Conservation (phyloP, 2,329 filamentous ascomycete genomes). For the Botrytis deweyae region DNA sequence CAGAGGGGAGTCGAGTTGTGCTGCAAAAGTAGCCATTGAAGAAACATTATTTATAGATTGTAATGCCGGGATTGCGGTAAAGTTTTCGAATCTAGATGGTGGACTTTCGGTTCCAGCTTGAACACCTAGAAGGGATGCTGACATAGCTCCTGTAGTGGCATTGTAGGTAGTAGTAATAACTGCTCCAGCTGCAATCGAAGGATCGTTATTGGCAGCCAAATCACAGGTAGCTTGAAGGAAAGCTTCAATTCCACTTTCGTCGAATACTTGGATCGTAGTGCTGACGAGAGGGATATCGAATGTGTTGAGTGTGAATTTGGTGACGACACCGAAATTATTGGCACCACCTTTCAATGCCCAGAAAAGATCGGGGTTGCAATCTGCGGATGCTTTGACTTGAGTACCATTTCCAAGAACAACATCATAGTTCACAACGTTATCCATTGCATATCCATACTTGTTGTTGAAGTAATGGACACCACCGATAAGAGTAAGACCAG, state of each 20-base stretch:
- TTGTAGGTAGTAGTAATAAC: conserved; percentile 23
- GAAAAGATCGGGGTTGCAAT: conserved; percentile 49
- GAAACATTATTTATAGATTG: conserved; percentile 17
- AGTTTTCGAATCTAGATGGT: conserved; percentile 26
- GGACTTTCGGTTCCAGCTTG: conserved; percentile 24
- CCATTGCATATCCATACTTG: conserved; percentile 27
- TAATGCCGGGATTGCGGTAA: conserved; percentile 22
- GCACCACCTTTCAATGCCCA: conserved; percentile 53
- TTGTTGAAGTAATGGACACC: conserved; percentile 31
- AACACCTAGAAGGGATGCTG: conserved; percentile 24
- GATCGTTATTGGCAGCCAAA: conserved; percentile 19
- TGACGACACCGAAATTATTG: conserved; percentile 47
- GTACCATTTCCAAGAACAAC: conserved; percentile 50
- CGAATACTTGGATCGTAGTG: conserved; percentile 23
- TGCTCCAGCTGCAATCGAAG: conserved; percentile 22
- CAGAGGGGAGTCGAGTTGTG: conserved; percentile 24
- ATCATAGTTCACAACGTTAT: conserved; percentile 28
- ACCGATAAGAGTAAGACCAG: conserved; percentile 30
- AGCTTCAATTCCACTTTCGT: conserved; percentile 15
- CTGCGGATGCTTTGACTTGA: conserved; percentile 44
- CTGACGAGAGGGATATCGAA: conserved; percentile 25
- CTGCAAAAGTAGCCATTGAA: conserved; percentile 16
- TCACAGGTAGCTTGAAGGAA: conserved; percentile 25
- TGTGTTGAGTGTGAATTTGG: conserved; percentile 46
- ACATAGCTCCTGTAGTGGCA: conserved; percentile 21